A percentile compares a stretch with the other conserved stretches of the same genome.
Evolutionary conservation across 73 alveolate genomes (phyloP).

Genomic region (Stentor roeselii): DNA sequence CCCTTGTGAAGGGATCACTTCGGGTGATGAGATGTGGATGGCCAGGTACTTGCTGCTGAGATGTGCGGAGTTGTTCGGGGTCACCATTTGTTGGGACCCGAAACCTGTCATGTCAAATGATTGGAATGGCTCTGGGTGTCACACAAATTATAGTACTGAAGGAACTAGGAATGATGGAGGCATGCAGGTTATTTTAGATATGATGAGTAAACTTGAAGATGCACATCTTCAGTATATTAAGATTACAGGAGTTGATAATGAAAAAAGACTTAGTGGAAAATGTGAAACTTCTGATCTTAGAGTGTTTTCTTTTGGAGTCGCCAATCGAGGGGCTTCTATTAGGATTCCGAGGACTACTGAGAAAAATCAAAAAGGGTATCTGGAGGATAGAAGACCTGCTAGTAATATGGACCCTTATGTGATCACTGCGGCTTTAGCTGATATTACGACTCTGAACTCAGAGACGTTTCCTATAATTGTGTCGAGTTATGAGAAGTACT

Average conservation of each 20-base stretch:
- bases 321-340: slow-evolving; percentile 86
- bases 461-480: background rate
- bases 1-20: slow-evolving; percentile 83
- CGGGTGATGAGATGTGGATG: slow-evolving; percentile 88
- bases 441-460: slow-evolving; percentile 48
- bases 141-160: slow-evolving; percentile 67
- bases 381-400: slow-evolving; percentile 95
- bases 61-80: slow-evolving; percentile 52
- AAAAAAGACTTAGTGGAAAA: slow-evolving; percentile 77
- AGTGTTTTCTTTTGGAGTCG: slow-evolving; percentile 80
- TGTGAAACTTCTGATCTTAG: slow-evolving; percentile 80
- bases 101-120: slow-evolving; percentile 46
- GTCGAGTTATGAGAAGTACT: background rate
- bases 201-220: slow-evolving; percentile 41
- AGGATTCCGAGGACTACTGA: slow-evolving; percentile 76
- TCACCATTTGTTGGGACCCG: slow-evolving; percentile 36
- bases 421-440: slow-evolving; percentile 60
- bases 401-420: slow-evolving; percentile 90
- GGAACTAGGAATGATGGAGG: slow-evolving; percentile 71
- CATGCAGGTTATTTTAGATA: slow-evolving; percentile 28
- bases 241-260: slow-evolving; percentile 71
- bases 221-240: slow-evolving; percentile 44
- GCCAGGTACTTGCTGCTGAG: slow-evolving; percentile 63
- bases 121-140: slow-evolving; percentile 93
- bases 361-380: slow-evolving; percentile 47